Base-by-base conservation (phyloP, 2,329 filamentous ascomycete species). In the Ophiostoma montium region DNA sequence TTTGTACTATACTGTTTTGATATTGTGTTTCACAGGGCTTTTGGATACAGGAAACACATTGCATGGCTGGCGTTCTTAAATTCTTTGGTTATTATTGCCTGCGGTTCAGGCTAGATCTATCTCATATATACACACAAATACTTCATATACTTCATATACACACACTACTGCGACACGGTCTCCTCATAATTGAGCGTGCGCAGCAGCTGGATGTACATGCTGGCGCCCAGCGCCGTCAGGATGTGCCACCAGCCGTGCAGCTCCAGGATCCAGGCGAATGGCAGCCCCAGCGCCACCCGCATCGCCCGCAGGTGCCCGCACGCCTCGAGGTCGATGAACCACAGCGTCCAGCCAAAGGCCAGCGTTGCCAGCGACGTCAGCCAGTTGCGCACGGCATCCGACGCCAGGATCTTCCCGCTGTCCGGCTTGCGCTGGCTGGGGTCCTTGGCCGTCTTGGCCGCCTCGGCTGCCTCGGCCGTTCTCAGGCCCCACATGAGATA, bases 191-290 rank as follows among this genome's bases (percentile, higher is more conserved):
- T 44, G 27, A 52, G 27, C 13, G 50, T 45, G 8, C 50, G 47
- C 30, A 52, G 39, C 39, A 52, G 47, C 3, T 45, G 44, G 16
- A 52, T 49, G 31, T 48, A 52, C 39, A 48, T 33, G 27, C 47
- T 49, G 30, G 75, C 74, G 1, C 73, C 70, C 18, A 75, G 62
- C 0, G 74, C 77, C 0, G 76, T 81, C 23, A 78, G 61, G 15
- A 80, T 61, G 55, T 81, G 77, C 77, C 77, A 81, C 77, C 76
- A 80, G 1, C 75, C 77, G 56, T 80, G 77, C 13, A 80, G 57
- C 61, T 80, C 77, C 5, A 80, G 58, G 0, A 75, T 32, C 59
- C 73, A 76, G 2, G 69, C 71, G 68, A 66, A 75, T 0, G 76
- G 76, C 39, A 77, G 58, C 0, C 76, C 76, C 2, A 79, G 54